Evolutionary conservation across 768 basidiomycete genomes (phyloP), one percentile per base, ranked within the genome.

Genomic region (Trametes meyenii): DNA sequence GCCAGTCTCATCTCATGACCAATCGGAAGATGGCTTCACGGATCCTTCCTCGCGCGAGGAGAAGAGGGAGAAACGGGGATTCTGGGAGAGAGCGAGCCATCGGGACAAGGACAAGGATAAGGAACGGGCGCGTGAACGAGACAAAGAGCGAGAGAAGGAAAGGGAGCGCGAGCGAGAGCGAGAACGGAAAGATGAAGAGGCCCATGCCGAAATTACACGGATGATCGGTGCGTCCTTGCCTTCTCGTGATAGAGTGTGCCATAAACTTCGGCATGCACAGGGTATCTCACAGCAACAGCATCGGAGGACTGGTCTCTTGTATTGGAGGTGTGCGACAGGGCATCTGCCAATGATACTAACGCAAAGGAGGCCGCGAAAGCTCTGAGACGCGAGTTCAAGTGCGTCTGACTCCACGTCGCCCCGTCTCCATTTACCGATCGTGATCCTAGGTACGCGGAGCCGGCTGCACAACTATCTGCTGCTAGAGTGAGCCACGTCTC

Each of bases 361-460:
- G 90, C 92, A 11, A 94, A 90, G 71, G 94, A 95, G 69, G 92
- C 94, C 0, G 85, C 89, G 6, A 85, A 86, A 55, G 91, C 94
- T 1, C 78, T 96, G 45, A 77, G 94, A 50, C 83, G 87, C 44
- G 93, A 94, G 72, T 92, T 97, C 81, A 94, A 94, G 86, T 90
- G 61, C 59, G 82, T 72, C 2, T 70, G 1, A 21, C 16, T 40
- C 36, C n/a, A 42, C 24, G 16, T 42, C 53, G 69, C 45, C 72
- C 43, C 65, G 69, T 55, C 44, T 62, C 16, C 62, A 29, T 52
- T 66, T 26, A 46, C 65, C 23, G 48, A 43, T 50, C 58, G 57
- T n/a, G 23, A 1, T 24, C 42, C 2, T 62, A 90, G 88, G 70
- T 88, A 87, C 68, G 91, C 88, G 5, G 88, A 90, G 70, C 88